A percentile compares a stretch with the other conserved stretches of the same genome.
phyloP scores from a whole-genome alignment of 163 green algal species.

The Coccomyxa subellipsoidea region DNA sequence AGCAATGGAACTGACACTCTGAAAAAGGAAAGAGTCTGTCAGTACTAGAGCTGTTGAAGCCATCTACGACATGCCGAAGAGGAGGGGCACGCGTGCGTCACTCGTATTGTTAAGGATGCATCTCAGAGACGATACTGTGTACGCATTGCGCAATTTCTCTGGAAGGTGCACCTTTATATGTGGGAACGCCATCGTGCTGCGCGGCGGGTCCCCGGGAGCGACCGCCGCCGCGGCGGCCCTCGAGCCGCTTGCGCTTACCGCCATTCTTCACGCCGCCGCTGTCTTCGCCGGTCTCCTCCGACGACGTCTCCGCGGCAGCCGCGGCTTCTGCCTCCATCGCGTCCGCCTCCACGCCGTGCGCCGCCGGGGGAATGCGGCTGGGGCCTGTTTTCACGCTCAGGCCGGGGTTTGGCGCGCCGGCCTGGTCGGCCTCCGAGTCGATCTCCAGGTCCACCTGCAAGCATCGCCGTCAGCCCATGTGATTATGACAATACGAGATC shows the following conservation, averaged over 20 bases:
- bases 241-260: conserved; percentile 9
- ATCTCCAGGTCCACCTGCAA: neutral
- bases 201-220: neutral
- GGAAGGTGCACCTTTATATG: neutral
- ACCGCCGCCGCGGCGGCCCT: neutral
- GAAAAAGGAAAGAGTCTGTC: no score
- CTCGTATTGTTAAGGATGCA: no score
- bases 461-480: neutral
- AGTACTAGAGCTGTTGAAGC: no score
- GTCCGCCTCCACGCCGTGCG: neutral
- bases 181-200: neutral
- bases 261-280: neutral
- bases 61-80: no score
- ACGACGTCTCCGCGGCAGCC: neutral
- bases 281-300: neutral
- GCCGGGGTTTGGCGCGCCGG: neutral
- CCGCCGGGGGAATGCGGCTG: neutral
- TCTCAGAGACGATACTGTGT: no score
- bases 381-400: neutral
- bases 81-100: no score
- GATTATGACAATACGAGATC: neutral
- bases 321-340: neutral
- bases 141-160: no score
- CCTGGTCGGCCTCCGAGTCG: neutral
- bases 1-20: no score